These are phyloP conservation scores for Cymbopogon flexuosus DNA, from an alignment of 202 grass and related monocot species.

Conservation along the genomic window DNA sequence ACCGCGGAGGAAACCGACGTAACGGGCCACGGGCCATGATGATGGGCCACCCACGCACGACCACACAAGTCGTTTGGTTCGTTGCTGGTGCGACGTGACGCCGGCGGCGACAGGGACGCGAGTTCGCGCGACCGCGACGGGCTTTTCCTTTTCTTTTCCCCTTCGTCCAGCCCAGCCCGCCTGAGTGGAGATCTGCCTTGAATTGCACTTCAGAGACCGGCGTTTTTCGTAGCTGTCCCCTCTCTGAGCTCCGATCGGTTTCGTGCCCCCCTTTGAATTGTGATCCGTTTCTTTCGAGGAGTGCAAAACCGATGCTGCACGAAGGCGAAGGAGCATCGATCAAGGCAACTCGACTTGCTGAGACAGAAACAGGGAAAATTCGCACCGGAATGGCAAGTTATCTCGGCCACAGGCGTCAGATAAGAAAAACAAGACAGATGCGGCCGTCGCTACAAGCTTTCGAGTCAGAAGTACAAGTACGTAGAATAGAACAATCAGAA, in stretches of 20 bases:
- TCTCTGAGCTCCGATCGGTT: background rate
- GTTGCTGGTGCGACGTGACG: background rate
- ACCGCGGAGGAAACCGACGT: slow-evolving; percentile 12
- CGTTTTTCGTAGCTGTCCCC: background rate
- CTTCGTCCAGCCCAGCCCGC: background rate
- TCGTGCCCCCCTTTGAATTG: background rate
- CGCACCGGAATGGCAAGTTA: background rate
- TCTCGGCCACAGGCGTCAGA: background rate
- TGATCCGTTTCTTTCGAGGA: background rate
- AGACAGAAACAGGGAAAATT: background rate
- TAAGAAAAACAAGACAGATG: background rate
- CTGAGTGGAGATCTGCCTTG: background rate
- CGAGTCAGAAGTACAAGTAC: background rate
- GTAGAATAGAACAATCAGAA: slow-evolving; percentile 3
- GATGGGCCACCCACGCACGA: background rate
- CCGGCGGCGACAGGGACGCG: background rate
- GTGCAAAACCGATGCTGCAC: background rate
- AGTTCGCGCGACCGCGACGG: background rate
- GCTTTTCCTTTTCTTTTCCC: too few species aligned
- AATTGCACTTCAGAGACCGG: background rate
- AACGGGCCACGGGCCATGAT: background rate
- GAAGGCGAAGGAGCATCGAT: background rate
- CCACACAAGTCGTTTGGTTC: background rate
- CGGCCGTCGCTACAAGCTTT: background rate
- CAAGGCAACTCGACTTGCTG: background rate